Conservation (phyloP, 1,139 yeast genomes). For the Geotrichum macrosporum region DNA sequence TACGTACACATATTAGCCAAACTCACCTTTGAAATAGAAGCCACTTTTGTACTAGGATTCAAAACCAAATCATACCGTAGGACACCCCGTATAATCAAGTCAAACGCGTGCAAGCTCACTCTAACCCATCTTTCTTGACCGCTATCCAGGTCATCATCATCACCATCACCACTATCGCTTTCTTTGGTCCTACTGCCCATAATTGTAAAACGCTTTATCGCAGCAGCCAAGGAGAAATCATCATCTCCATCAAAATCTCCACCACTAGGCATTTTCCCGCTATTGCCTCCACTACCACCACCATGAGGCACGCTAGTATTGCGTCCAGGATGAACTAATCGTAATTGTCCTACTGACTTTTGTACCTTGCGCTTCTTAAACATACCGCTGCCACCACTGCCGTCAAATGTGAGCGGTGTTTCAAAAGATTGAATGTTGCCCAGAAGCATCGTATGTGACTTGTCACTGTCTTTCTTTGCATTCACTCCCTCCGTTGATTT, state of each 20-base stretch:
- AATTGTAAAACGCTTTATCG: too few relatives aligned
- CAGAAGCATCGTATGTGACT: slow-evolving; percentile 58
- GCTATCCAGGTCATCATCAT: slow-evolving; percentile 26
- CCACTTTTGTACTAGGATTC: slow-evolving; percentile 32
- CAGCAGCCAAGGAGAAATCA: not conserved
- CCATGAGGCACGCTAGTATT: slow-evolving; percentile 47
- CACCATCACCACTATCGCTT: too few relatives aligned
- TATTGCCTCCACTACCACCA: slow-evolving; percentile 21
- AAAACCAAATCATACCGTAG: slow-evolving; percentile 73
- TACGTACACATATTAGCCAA: not conserved
- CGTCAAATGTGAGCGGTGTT: slow-evolving; percentile 67
- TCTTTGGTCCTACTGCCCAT: too few relatives aligned
- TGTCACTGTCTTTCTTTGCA: slow-evolving; percentile 19
- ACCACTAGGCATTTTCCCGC: too few relatives aligned
- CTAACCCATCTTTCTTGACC: slow-evolving; percentile 65
- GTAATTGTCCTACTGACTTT: slow-evolving; percentile 62
- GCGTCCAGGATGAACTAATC: slow-evolving; percentile 69
- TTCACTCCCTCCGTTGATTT: too few relatives aligned
- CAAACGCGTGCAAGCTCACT: slow-evolving; percentile 78
- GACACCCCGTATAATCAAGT: slow-evolving; percentile 76
- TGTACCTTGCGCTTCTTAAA: slow-evolving; percentile 58
- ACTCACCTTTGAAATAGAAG: slow-evolving; percentile 28
- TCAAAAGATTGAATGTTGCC: slow-evolving; percentile 69
- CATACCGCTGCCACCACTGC: too few relatives aligned
- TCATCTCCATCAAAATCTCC: slow-evolving; percentile 13